Evolutionary conservation across 208 protist species (phyloP).

Genomic region (Crithidia acanthocephali): DNA sequence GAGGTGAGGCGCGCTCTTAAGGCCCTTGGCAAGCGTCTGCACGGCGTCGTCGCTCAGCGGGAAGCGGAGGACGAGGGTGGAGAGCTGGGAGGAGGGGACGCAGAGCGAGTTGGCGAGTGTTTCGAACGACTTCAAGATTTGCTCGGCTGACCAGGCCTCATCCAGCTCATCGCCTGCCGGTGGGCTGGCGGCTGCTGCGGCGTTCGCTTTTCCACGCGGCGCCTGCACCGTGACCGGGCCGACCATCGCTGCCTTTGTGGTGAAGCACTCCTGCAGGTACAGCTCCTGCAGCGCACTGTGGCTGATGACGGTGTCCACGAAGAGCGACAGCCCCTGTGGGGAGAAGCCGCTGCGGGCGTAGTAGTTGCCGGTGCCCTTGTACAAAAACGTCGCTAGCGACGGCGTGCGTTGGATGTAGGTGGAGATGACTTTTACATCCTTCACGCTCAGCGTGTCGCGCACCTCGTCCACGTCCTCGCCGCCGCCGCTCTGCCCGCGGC

Average conservation of each 20-base stretch:
- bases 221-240: constrained; percentile 27
- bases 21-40: constrained; percentile 34
- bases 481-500: constrained; percentile 37
- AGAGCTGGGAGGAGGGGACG: constrained; percentile 31
- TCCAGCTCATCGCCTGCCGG: constrained; percentile 1
- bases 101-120: constrained; percentile 37
- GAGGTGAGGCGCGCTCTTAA: constrained; percentile 46
- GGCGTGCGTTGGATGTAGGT: constrained; percentile 30
- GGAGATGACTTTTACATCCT: constrained; percentile 29
- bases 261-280: constrained; percentile 62
- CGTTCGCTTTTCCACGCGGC: constrained; percentile 13
- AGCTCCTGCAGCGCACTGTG: constrained; percentile 36
- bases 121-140: constrained; percentile 37
- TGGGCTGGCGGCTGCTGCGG: not conserved
- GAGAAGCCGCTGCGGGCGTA: constrained; percentile 46
- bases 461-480: constrained; percentile 39
- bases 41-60: constrained; percentile 62
- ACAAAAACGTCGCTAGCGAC: constrained; percentile 40
- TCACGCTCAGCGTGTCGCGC: constrained; percentile 37
- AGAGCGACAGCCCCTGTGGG: constrained; percentile 34
- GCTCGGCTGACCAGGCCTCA: constrained; percentile 24
- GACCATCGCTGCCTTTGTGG: constrained; percentile 31
- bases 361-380: constrained; percentile 59
- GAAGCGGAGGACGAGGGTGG: constrained; percentile 60
- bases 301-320: constrained; percentile 38